Conservation (phyloP, 345 rosid species). For the Boechera divaricarpa region DNA sequence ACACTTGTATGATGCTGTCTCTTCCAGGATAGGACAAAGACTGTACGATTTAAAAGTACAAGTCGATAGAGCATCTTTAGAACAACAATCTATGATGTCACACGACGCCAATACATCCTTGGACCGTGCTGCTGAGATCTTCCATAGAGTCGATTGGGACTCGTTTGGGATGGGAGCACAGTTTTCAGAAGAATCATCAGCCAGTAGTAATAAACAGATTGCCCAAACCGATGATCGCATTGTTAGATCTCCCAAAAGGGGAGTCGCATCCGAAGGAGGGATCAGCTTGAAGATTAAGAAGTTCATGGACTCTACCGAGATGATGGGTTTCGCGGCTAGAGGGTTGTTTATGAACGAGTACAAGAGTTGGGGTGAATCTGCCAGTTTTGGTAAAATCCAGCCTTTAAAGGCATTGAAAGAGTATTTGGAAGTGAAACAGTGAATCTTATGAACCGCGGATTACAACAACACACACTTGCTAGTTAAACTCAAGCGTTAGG, state of each 20-base stretch:
- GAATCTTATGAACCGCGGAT: conserved; percentile 44
- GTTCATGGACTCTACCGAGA: conserved; percentile 59
- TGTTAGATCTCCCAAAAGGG: conserved; percentile 38
- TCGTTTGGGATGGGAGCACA: conserved; percentile 56
- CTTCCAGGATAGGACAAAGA: conserved; percentile 75
- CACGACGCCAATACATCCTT: conserved; percentile 30
- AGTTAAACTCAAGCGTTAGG: not conserved
- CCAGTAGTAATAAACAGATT: not conserved
- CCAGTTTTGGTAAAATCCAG: not conserved
- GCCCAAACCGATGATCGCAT: conserved; percentile 5
- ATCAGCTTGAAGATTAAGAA: conserved; percentile 55
- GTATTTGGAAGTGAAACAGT: conserved; percentile 51
- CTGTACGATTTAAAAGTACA: conserved; percentile 61
- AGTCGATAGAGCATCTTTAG: conserved; percentile 68
- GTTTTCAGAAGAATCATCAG: conserved; percentile 29
- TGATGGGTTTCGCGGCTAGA: conserved; percentile 84
- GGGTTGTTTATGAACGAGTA: conserved; percentile 55
- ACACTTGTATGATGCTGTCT: conserved; percentile 80
- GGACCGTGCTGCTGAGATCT: conserved; percentile 50
- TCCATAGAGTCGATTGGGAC: conserved; percentile 65
- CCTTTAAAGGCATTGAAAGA: conserved; percentile 73
- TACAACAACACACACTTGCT: conserved; percentile 16
- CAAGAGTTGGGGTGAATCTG: conserved; percentile 24
- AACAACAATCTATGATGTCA: conserved; percentile 49
- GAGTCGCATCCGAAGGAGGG: conserved; percentile 48